phyloP scores from a whole-genome alignment of 2,329 filamentous ascomycete species.

The Aspergillus versicolor region DNA sequence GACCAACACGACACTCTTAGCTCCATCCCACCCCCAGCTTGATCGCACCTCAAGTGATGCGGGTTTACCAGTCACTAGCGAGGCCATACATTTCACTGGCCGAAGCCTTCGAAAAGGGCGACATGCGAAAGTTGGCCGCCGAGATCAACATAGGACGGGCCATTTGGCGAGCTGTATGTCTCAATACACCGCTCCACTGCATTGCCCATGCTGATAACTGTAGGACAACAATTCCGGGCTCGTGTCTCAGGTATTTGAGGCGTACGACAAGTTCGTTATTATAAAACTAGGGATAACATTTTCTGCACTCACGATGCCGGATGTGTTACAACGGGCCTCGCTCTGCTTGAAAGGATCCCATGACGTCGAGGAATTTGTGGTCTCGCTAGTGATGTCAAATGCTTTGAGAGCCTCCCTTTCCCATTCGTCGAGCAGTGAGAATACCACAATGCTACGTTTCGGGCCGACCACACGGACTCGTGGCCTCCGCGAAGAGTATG shows the following conservation, averaged over 20 bases:
- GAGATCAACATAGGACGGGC: slow-evolving; percentile 61
- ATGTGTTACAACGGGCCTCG: slow-evolving; percentile 40
- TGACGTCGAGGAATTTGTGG: slow-evolving; percentile 36
- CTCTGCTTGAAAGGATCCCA: slow-evolving; percentile 23
- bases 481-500: slow-evolving; percentile 35
- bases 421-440: slow-evolving; percentile 37
- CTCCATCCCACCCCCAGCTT: slow-evolving; percentile 56
- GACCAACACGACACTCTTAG: slow-evolving; percentile 26
- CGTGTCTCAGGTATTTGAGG: slow-evolving; percentile 65
- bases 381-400: slow-evolving; percentile 50
- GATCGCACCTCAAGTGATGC: slow-evolving; percentile 54
- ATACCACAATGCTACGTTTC: slow-evolving; percentile 55
- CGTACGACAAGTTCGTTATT: slow-evolving; percentile 75
- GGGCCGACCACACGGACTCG: slow-evolving; percentile 34
- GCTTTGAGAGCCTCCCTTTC: slow-evolving; percentile 53
- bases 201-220: slow-evolving; percentile 5
- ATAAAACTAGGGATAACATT: slow-evolving; percentile 72
- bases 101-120: slow-evolving; percentile 62
- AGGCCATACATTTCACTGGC: slow-evolving; percentile 72
- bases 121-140: slow-evolving; percentile 59
- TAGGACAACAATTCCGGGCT: slow-evolving; percentile 72
- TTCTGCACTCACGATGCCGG: slow-evolving; percentile 57
- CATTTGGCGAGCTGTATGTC: slow-evolving; percentile 60
- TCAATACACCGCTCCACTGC: background rate
- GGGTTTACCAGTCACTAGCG: slow-evolving; percentile 58